A percentile compares a stretch with the other conserved stretches of the same genome.
Conservation (phyloP, 2,329 filamentous ascomycete species). For the Sporothrix luriei region DNA sequence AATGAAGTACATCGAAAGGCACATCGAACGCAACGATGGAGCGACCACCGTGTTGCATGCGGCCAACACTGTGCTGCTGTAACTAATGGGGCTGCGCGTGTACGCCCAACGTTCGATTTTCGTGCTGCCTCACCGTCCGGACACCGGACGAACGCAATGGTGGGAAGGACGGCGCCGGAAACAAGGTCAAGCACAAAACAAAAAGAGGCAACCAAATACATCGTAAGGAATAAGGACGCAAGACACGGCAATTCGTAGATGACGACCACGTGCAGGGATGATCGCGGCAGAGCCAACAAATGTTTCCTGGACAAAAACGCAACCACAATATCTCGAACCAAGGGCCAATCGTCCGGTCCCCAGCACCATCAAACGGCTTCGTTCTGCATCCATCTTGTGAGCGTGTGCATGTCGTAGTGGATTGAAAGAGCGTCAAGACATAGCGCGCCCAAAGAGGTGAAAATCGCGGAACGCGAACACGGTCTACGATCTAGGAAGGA, state of each 20-base stretch:
- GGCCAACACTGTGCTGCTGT: not conserved
- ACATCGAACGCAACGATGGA: not conserved
- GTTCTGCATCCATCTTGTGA: not conserved
- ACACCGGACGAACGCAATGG: slow-evolving; percentile 27
- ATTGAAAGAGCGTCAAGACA: not conserved
- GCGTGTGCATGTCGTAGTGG: not conserved
- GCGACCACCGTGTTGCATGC: not conserved
- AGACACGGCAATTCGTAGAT: not conserved
- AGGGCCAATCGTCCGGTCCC: slow-evolving; percentile 9
- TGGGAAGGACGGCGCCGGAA: not conserved
- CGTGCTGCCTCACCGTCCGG: slow-evolving; percentile 23
- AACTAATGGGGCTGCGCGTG: slow-evolving; percentile 10
- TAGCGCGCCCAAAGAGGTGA: not conserved
- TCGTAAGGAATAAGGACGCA: not conserved
- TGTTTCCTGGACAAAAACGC: slow-evolving; percentile 20
- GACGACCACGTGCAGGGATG: slow-evolving; percentile 2
- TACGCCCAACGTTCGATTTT: slow-evolving; percentile 10
- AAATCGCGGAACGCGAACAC: not conserved
- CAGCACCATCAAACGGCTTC: too few relatives aligned
- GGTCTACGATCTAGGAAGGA: not conserved
- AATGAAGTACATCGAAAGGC: too few relatives aligned
- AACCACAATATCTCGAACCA: slow-evolving; percentile 31
- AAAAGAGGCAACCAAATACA: not conserved
- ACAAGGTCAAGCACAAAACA: too few relatives aligned
- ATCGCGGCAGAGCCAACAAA: slow-evolving; percentile 13